Evolutionary conservation across 2,329 filamentous ascomycete species (phyloP), one percentile per base, ranked within the genome.

Genomic region (Aspergillus sp.): DNA sequence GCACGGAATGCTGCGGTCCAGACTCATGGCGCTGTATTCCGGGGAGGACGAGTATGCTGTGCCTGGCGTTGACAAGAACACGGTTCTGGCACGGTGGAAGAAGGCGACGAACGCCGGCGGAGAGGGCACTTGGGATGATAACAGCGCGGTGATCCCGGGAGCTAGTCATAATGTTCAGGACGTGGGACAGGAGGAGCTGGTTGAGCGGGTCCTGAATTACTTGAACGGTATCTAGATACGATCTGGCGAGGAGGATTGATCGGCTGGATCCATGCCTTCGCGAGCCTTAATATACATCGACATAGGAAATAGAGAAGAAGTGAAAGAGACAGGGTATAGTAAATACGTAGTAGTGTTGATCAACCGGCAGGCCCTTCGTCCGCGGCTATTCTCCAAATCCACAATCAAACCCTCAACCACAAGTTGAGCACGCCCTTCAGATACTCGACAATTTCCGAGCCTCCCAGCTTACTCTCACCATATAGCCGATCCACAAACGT

Each of bases 381-480:
- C 22, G 22, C 22, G 22, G 22, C 30, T 35, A 36, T 51, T 19
- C 17, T 49, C 55, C 50, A 47, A 45, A 40, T 32, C 19, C 30
- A 4, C 41, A 49, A 20, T 71, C 55, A 91, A 57, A 91, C 88
- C 76, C 87, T 90, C 66, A 89, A 74, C 88, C 89, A 94, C 63
- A 94, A 73, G 57, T 76, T 83, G 58, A 92, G 71, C 35, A 94
- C 87, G 3, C 89, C 89, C 79, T 95, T 95, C 47, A 91, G 86
- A 73, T 97, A 99, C 75, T 96, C 90, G 51, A 95, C 89, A 75
- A 99, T 96, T 81, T 99, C 94, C 67, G 92, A 88, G 1, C 90
- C 90, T 20, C 93, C 92, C 49, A 99, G 80, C 81, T 97, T 99
- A 69, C 87, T 91, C 78, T 96, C 93, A 30, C 94, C 94, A 70